Evolutionary conservation across 352 stramenopile genomes (phyloP).

Genomic region (Globisporangium cylindrosporum): DNA sequence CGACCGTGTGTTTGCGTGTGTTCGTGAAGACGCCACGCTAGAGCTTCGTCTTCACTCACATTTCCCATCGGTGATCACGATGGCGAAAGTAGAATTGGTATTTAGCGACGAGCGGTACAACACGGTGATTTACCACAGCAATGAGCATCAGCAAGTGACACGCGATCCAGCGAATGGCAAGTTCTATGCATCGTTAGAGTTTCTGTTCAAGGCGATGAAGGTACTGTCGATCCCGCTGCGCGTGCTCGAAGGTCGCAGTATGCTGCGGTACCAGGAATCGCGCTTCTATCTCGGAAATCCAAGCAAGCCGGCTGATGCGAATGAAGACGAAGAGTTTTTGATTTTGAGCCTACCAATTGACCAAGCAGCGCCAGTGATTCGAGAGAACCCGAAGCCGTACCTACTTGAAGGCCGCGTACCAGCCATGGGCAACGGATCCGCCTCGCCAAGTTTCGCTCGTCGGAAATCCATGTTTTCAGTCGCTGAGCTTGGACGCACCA

Average conservation of each 20-base stretch:
- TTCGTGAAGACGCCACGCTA: constrained; percentile 60
- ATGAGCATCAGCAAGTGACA: constrained; percentile 5
- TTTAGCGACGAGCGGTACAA: constrained; percentile 82
- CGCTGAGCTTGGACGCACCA: constrained; percentile 31
- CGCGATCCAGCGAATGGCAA: constrained; percentile 30
- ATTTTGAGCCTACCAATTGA: constrained; percentile 64
- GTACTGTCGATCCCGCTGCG: constrained; percentile 45
- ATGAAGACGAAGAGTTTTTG: constrained; percentile 33
- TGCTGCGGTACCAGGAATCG: constrained; percentile 63
- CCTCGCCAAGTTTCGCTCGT: constrained; percentile 79
- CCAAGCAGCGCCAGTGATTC: constrained; percentile 25
- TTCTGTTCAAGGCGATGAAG: constrained; percentile 35
- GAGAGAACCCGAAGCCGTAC: constrained; percentile 41
- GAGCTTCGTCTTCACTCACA: constrained; percentile 47
- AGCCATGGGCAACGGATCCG: constrained; percentile 81
- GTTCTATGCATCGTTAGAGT: constrained; percentile 46
- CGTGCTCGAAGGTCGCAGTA: constrained; percentile 47
- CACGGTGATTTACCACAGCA: constrained; percentile 46
- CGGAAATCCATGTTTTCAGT: constrained; percentile 77
- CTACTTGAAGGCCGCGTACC: constrained; percentile 62
- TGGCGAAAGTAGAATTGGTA: constrained; percentile 62
- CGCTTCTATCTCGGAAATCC: constrained; percentile 49
- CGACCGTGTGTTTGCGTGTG: constrained; percentile 59
- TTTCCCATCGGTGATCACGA: constrained; percentile 52
- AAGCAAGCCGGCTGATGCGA: constrained; percentile 20